phyloP scores from a whole-genome alignment of 345 rosid genomes.

The Salix udensis region DNA sequence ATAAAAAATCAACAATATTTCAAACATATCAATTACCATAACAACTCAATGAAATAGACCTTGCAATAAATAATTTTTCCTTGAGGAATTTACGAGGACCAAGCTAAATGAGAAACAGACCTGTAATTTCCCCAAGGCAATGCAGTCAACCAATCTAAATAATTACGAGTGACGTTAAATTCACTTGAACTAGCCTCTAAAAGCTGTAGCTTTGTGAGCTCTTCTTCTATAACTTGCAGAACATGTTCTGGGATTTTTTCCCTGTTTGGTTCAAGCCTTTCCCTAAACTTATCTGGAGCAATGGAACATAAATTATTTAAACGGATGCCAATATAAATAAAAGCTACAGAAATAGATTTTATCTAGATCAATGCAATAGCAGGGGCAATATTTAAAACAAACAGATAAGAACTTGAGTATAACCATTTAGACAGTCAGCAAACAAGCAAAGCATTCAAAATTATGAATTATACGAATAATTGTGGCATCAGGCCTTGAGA shows the following conservation, averaged over 20 bases:
- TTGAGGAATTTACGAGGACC: not conserved
- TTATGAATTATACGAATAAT: not conserved
- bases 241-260: constrained; percentile 86
- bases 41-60: not conserved
- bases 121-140: constrained; percentile 99
- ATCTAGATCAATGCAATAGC: not conserved
- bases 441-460: not conserved
- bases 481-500: not conserved
- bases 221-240: constrained; percentile 95
- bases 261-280: constrained; percentile 82
- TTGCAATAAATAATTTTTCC: not conserved
- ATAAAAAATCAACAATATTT: not conserved
- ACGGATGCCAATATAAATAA: not conserved
- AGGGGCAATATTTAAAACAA: not conserved
- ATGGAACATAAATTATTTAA: constrained; percentile 5
- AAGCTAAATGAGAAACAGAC: constrained; percentile 33
- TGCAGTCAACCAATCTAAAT: constrained; percentile 95
- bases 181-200: constrained; percentile 99
- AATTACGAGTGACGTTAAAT: constrained; percentile 98
- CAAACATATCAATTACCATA: not conserved
- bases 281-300: constrained; percentile 83
- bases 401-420: not conserved
- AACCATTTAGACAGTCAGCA: not conserved
- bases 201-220: constrained; percentile 92
- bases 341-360: not conserved